phyloP scores from a whole-genome alignment of 805 yeast species.

The Cyberlindnera nakhonratchasimensis region DNA sequence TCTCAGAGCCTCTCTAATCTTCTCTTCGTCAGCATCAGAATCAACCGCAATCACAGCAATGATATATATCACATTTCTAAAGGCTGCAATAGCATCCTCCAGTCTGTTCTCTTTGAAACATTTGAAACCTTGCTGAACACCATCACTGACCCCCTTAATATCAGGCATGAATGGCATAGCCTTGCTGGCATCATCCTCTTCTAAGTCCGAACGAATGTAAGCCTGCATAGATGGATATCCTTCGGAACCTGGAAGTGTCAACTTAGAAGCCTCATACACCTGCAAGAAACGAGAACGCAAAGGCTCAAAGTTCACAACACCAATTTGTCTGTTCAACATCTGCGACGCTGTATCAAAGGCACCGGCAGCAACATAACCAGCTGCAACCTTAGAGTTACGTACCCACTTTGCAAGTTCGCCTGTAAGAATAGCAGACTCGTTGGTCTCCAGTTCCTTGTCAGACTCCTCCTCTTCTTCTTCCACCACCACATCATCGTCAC shows the following conservation, averaged over 20 bases:
- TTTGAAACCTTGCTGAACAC: conserved; percentile 69
- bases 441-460: conserved; percentile 39
- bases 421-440: conserved; percentile 28
- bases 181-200: conserved; percentile 46
- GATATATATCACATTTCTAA: conserved; percentile 77
- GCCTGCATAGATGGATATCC: conserved; percentile 70
- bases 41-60: conserved; percentile 68
- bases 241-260: conserved; percentile 64
- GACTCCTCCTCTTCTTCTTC: conserved; percentile 57
- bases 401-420: conserved; percentile 77
- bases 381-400: conserved; percentile 84
- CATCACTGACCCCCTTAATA: conserved; percentile 56
- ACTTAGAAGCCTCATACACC: conserved; percentile 76
- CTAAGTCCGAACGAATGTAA: conserved; percentile 61
- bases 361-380: conserved; percentile 93
- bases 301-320: conserved; percentile 84
- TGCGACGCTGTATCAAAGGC: conserved; percentile 95
- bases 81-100: conserved; percentile 72
- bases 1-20: conserved; percentile 65
- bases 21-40: conserved; percentile 70
- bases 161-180: conserved; percentile 74
- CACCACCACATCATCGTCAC: conserved; percentile 73
- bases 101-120: conserved; percentile 80
- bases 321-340: conserved; percentile 83
- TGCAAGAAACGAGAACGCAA: conserved; percentile 78